phyloP scores from a whole-genome alignment of 169 alveolate species.

The Cyclospora cayetanensis region DNA sequence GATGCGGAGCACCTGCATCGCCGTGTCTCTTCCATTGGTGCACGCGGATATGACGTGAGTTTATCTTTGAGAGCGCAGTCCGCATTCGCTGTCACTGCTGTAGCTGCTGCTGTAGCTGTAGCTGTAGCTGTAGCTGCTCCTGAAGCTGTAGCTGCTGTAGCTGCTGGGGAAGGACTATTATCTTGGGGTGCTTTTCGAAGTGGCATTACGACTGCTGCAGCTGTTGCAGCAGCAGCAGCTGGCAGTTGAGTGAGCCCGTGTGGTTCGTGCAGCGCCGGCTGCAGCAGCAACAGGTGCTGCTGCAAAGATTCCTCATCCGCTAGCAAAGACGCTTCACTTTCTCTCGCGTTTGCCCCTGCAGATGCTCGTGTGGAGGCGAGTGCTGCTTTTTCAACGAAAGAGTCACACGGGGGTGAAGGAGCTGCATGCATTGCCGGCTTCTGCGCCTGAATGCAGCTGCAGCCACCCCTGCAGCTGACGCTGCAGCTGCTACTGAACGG shows the following conservation, averaged over 20 bases:
- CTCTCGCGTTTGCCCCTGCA: not conserved
- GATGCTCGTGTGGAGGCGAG: not conserved
- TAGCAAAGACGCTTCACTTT: not conserved
- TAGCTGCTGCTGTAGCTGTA: constrained; percentile 16
- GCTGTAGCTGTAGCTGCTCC: not conserved
- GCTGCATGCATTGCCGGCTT: constrained; percentile 20
- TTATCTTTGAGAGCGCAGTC: not conserved
- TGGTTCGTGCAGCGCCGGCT: not conserved
- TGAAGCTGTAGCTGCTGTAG: constrained; percentile 16
- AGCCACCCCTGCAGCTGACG: constrained; percentile 11
- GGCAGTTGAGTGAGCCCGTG: not conserved
- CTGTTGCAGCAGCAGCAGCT: constrained; percentile 19
- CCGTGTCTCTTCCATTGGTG: not conserved
- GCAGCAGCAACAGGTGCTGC: constrained; percentile 10
- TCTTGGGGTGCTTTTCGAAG: not conserved
- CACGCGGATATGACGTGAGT: not conserved
- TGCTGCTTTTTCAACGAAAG: constrained; percentile 10
- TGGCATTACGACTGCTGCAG: not conserved
- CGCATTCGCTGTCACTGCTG: not conserved
- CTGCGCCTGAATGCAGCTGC: constrained; percentile 1
- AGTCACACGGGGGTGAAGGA: not conserved
- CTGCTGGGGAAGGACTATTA: not conserved
- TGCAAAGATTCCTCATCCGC: no score
- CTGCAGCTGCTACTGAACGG: not conserved
- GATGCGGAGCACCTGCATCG: not conserved